A percentile compares a stretch with the other conserved stretches of the same genome.
Conservation (phyloP, 75 land plant genomes). For the Isoetes taiwanensis region DNA sequence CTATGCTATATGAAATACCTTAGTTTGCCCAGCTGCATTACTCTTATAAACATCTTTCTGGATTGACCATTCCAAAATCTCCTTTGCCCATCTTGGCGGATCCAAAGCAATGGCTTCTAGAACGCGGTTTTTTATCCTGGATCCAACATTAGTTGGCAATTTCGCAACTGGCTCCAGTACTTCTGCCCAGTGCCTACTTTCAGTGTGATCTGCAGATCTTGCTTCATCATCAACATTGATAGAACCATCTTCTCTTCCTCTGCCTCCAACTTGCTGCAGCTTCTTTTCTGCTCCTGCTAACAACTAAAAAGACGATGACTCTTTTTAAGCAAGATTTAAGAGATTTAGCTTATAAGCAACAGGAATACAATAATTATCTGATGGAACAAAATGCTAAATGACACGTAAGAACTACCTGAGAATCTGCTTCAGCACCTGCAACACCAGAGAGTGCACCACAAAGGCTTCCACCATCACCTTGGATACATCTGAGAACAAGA, state of each 20-base stretch:
- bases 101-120: slow-evolving; percentile 54
- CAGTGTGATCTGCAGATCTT: neutral
- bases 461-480: slow-evolving; percentile 90
- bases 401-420: slow-evolving; percentile 41
- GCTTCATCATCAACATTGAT: slow-evolving; percentile 4
- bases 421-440: slow-evolving; percentile 86
- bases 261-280: slow-evolving; percentile 20
- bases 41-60: slow-evolving; percentile 89
- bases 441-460: slow-evolving; percentile 78
- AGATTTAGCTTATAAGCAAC: neutral
- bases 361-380: neutral
- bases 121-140: slow-evolving; percentile 68
- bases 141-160: slow-evolving; percentile 88
- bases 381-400: neutral
- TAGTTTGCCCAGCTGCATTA: slow-evolving; percentile 95
- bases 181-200: slow-evolving; percentile 64
- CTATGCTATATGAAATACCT: slow-evolving; percentile 50
- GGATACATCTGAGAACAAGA: slow-evolving; percentile 68
- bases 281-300: slow-evolving; percentile 82
- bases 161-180: slow-evolving; percentile 70
- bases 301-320: slow-evolving; percentile 31
- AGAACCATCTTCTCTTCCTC: slow-evolving; percentile 23
- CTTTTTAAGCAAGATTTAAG: neutral
- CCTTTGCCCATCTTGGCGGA: slow-evolving; percentile 82
- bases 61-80: slow-evolving; percentile 62